Conservation (phyloP, 2,329 filamentous ascomycete species). For the Botrytis medusae region DNA sequence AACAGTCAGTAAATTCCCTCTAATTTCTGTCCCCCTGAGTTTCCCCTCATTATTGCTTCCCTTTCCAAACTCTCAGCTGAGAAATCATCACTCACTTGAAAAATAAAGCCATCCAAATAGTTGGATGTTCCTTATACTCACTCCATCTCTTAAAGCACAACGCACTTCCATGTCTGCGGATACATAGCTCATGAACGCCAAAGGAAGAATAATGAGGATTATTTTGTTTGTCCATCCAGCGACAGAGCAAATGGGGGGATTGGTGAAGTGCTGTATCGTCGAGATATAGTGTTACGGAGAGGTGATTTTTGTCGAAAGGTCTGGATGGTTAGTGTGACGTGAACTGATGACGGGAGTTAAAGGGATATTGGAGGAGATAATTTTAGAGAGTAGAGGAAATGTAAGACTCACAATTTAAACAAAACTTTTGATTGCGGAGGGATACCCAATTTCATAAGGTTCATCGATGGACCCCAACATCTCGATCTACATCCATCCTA, state of each 20-base stretch:
- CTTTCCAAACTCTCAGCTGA: no score
- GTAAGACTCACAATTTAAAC: constrained; percentile 50
- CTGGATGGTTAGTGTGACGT: constrained; percentile 38
- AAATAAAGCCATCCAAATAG: constrained; percentile 54
- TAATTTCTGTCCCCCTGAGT: no score
- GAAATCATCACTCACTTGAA: constrained; percentile 47
- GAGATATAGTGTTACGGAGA: constrained; percentile 55
- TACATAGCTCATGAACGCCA: constrained; percentile 55
- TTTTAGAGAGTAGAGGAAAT: not conserved
- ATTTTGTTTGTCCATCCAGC: constrained; percentile 36
- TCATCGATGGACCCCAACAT: constrained; percentile 49
- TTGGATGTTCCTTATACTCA: constrained; percentile 44
- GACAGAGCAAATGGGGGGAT: constrained; percentile 37
- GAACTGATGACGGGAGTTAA: not conserved
- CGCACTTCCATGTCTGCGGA: constrained; percentile 50
- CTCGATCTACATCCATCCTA: constrained; percentile 43
- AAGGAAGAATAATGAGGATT: constrained; percentile 47
- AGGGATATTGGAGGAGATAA: no score
- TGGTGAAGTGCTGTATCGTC: constrained; percentile 43
- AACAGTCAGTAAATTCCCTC: not conserved
- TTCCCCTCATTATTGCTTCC: no score
- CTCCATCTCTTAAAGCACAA: constrained; percentile 56
- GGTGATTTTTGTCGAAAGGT: constrained; percentile 54
- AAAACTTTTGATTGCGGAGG: constrained; percentile 51
- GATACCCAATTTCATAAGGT: constrained; percentile 47